phyloP scores from a whole-genome alignment of 768 basidiomycete species.

The Rubroboletus pulcherrimus region DNA sequence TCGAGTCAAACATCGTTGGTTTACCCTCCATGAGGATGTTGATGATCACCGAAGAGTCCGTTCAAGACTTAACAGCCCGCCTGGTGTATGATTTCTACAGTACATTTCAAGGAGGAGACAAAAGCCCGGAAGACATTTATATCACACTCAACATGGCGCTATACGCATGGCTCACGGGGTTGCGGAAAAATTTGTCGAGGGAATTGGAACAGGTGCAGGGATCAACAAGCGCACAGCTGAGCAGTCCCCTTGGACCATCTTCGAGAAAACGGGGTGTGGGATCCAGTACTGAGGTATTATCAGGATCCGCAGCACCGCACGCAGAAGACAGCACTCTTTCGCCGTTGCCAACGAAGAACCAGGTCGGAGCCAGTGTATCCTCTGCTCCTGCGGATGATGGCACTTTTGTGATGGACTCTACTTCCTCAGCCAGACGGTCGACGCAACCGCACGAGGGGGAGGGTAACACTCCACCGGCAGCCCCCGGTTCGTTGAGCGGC shows the following conservation, averaged over 20 bases:
- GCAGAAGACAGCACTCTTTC: slow-evolving; percentile 2
- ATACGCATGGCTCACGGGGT: slow-evolving; percentile 76
- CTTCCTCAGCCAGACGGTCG: slow-evolving; percentile 8
- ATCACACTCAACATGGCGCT: slow-evolving; percentile 81
- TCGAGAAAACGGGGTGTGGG: slow-evolving; percentile 35
- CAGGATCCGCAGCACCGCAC: slow-evolving; percentile 5
- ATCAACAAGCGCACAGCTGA: slow-evolving; percentile 45
- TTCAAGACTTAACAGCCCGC: slow-evolving; percentile 36
- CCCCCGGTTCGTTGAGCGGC: background rate
- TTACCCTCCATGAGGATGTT: slow-evolving; percentile 78
- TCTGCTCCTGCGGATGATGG: slow-evolving; percentile 9
- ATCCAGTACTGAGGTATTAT: slow-evolving; percentile 7
- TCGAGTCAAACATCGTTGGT: slow-evolving; percentile 73
- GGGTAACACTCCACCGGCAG: background rate
- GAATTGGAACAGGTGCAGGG: slow-evolving; percentile 75
- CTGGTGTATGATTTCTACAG: slow-evolving; percentile 73
- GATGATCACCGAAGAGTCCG: slow-evolving; percentile 68
- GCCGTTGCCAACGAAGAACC: slow-evolving; percentile 5
- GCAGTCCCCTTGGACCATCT: slow-evolving; percentile 31
- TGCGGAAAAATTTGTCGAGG: slow-evolving; percentile 69
- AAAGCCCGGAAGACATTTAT: slow-evolving; percentile 71
- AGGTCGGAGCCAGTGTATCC: background rate
- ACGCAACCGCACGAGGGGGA: slow-evolving; percentile 19
- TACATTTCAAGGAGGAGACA: slow-evolving; percentile 54
- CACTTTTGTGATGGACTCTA: background rate